These are phyloP conservation scores for Myxozyma kluyveri DNA, from an alignment of 805 yeast genomes.

Conservation along the genomic window DNA sequence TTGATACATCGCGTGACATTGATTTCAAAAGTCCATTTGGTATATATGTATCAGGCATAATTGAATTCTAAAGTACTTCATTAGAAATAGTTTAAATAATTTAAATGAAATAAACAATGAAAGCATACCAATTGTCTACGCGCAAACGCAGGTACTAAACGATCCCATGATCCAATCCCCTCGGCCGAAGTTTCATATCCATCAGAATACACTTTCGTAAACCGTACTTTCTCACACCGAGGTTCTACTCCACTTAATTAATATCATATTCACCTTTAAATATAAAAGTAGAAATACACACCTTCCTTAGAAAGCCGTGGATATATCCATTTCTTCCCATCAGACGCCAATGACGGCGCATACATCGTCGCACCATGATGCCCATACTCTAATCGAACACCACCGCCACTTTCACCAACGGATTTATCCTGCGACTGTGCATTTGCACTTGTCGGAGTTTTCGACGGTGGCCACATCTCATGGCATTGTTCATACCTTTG, in stretches of 20 bases:
- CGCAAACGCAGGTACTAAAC: conserved; percentile 17
- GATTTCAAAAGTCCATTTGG: conserved; percentile 17
- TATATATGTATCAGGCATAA: conserved; percentile 16
- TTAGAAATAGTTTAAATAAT: background rate
- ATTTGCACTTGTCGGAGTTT: too few species aligned
- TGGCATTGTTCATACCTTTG: too few species aligned
- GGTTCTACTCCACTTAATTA: too few species aligned
- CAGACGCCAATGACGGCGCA: conserved; percentile 24
- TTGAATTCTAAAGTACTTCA: conserved; percentile 1
- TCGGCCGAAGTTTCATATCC: too few species aligned
- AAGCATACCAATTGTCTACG: conserved; percentile 20
- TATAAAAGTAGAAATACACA: conserved; percentile 20
- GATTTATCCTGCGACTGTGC: too few species aligned
- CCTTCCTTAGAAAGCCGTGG: conserved; percentile 36
- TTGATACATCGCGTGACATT: background rate
- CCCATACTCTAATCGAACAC: conserved; percentile 46
- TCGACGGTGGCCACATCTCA: too few species aligned
- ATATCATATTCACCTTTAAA: background rate
- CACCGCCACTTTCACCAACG: too few species aligned
- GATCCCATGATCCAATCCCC: too few species aligned
- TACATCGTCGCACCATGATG: conserved; percentile 41
- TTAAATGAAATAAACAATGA: too few species aligned
- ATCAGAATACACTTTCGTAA: too few species aligned
- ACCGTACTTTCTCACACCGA: too few species aligned
- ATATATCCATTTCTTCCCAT: conserved; percentile 32